These are phyloP conservation scores for Anisodus tanguticus DNA, from an alignment of 257 asterid species.

Conservation along the genomic window DNA sequence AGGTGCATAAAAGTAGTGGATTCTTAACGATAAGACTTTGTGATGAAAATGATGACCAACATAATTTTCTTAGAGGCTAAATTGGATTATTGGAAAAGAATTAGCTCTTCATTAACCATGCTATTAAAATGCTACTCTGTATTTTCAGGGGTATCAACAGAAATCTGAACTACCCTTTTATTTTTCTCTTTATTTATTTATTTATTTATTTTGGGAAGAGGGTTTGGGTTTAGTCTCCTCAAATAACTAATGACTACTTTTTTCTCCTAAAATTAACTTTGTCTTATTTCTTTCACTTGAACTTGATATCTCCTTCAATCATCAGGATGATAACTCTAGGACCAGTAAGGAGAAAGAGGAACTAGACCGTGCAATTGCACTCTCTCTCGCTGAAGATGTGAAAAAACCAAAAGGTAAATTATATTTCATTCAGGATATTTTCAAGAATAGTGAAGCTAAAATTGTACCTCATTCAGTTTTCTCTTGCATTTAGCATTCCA, in stretches of 20 bases:
- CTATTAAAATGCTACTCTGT: background rate
- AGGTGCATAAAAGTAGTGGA: constrained; percentile 16
- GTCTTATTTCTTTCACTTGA: background rate
- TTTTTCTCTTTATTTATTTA: constrained; percentile 8
- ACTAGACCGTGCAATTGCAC: constrained; percentile 89
- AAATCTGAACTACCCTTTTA: background rate
- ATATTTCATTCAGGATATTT: background rate
- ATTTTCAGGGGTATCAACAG: background rate
- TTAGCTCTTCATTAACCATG: constrained; percentile 18
- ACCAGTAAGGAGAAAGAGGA: constrained; percentile 69
- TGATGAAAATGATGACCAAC: background rate
- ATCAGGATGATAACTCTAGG: constrained; percentile 72
- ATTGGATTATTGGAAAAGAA: background rate
- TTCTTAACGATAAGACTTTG: background rate
- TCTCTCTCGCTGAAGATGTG: constrained; percentile 75
- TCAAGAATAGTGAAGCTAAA: background rate
- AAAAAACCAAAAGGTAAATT: constrained; percentile 69
- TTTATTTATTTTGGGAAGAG: background rate
- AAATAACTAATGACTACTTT: background rate
- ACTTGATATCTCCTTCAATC: background rate
- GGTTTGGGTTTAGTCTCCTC: background rate
- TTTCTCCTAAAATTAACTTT: background rate
- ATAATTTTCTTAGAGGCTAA: background rate
- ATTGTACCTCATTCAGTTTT: background rate
- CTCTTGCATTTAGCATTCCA: constrained; percentile 17